Conservation (phyloP, 2,329 filamentous ascomycete genomes). For the Lecanicillium sp. region DNA sequence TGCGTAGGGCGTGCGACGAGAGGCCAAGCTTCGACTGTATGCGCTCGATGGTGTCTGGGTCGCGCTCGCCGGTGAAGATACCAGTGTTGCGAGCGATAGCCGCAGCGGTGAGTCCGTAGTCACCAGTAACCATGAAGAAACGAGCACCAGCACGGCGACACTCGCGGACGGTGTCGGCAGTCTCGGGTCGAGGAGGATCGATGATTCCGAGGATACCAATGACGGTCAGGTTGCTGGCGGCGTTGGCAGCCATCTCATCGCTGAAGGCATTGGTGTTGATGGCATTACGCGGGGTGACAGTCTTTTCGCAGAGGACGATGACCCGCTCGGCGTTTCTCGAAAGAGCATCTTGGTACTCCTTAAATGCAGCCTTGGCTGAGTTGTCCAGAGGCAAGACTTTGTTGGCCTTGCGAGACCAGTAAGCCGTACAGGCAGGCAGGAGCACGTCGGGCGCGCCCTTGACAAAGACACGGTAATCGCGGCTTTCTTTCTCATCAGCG, state of each 20-base stretch:
- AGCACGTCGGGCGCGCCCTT: constrained; percentile 52
- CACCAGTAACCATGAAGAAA: constrained; percentile 44
- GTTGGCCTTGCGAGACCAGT: constrained; percentile 28
- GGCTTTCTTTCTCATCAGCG: constrained; percentile 20
- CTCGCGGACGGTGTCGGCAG: constrained; percentile 33
- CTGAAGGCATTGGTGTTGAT: constrained; percentile 41
- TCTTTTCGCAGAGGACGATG: constrained; percentile 36
- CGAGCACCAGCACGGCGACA: constrained; percentile 39
- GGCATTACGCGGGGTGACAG: constrained; percentile 21
- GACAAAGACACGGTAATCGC: constrained; percentile 38
- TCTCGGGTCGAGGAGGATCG: constrained; percentile 40
- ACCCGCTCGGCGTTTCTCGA: constrained; percentile 39
- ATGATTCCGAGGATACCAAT: constrained; percentile 48
- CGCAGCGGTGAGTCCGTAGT: constrained; percentile 52
- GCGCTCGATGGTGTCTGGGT: constrained; percentile 28
- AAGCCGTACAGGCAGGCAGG: constrained; percentile 28
- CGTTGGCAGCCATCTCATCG: constrained; percentile 39
- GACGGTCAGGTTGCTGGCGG: constrained; percentile 38
- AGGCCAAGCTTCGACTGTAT: constrained; percentile 18
- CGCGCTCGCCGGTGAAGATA: constrained; percentile 50
- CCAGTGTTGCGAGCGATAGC: constrained; percentile 61
- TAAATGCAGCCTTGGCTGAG: constrained; percentile 27
- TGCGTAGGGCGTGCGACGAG: constrained; percentile 16
- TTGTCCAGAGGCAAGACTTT: constrained; percentile 30
- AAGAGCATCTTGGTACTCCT: constrained; percentile 32